Base-by-base conservation (phyloP, 352 stramenopile species). In the Hyphochytrium catenoides region DNA sequence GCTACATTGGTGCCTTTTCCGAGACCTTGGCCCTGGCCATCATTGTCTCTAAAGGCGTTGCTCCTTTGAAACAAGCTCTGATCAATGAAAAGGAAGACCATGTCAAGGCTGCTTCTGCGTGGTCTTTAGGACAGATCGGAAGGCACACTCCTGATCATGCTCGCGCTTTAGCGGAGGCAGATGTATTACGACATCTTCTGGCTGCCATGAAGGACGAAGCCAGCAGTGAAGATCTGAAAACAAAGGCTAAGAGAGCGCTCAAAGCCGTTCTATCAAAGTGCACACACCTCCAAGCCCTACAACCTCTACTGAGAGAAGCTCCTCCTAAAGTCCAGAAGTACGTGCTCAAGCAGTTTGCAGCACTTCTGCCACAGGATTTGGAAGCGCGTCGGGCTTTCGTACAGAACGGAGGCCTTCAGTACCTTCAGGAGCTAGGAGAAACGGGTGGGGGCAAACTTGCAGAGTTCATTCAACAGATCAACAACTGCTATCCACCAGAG, bases 291-390 rank as follows among this genome's bases (percentile, higher is more conserved):
- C 70, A 82, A 36, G 82, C 79, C 4, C 55, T 94, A 17, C 73
- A 94, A 48, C 82, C 81, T 16, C 47, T 94, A 25, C 52, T 94
- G n/a, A 52, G 72, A 11, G 81, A 94, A 26, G 68, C 75, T 2
- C 77, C 77, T 0, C 57, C 89, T 41, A 93, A 92, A 48, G 77
- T 94, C 24, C 76, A 93, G 48, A 94, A 94, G 70, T 94, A 94
- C 54, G 85, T 94, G 36, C 60, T 94, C 23, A 78, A 84, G 40
- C 82, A 94, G 50, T 94, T 94, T 50, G 79, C 81, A 12, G 72
- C 90, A 46, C 75, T 93, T 48, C 50, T 94, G 7, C 82, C 82
- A 15, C 77, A 94, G 42, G 81, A 94, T 46, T 58, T 91, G 8
- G 76, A 91, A 24, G 82, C 79, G 6, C 62, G 81, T 5, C 57